These are phyloP conservation scores for Scheffersomyces stipitis DNA, from an alignment of 805 yeast species.

Conservation along the genomic window DNA sequence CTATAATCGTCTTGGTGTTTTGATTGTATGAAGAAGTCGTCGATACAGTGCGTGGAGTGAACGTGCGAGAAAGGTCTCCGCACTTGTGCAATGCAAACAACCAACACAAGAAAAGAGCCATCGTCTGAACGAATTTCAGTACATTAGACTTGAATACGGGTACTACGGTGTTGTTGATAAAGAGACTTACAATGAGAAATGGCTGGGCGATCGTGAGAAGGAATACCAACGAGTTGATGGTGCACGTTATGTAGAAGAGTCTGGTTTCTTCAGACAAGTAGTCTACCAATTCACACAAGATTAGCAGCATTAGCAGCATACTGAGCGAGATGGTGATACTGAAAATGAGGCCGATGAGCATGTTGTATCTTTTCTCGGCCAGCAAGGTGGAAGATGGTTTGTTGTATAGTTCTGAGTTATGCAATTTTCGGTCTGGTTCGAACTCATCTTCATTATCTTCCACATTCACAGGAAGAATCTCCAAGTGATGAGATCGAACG, in stretches of 20 bases:
- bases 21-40: conserved; percentile 11
- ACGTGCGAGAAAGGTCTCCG: conserved; percentile 30
- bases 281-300: conserved; percentile 37
- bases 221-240: conserved; percentile 38
- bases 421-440: no score
- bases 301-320: conserved; percentile 29
- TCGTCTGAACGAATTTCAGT: conserved; percentile 6
- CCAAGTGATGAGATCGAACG: background rate
- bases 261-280: conserved; percentile 20
- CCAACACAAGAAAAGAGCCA: conserved; percentile 28
- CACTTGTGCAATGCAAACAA: conserved; percentile 29
- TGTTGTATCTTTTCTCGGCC: background rate
- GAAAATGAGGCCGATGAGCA: conserved; percentile 25
- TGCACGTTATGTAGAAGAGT: conserved; percentile 35
- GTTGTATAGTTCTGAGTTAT: background rate
- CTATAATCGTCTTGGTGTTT: conserved; percentile 28
- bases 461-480: conserved; percentile 3
- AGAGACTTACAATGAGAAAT: conserved; percentile 31
- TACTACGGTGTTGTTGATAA: conserved; percentile 25
- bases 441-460: conserved; percentile 15
- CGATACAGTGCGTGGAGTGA: conserved; percentile 12
- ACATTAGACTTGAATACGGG: conserved; percentile 12
- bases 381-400: conserved; percentile 1
- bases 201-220: conserved; percentile 46
- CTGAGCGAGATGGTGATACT: conserved; percentile 30